Conservation (phyloP, 176 grass and related monocot species). For the Oryza longistaminata region DNA sequence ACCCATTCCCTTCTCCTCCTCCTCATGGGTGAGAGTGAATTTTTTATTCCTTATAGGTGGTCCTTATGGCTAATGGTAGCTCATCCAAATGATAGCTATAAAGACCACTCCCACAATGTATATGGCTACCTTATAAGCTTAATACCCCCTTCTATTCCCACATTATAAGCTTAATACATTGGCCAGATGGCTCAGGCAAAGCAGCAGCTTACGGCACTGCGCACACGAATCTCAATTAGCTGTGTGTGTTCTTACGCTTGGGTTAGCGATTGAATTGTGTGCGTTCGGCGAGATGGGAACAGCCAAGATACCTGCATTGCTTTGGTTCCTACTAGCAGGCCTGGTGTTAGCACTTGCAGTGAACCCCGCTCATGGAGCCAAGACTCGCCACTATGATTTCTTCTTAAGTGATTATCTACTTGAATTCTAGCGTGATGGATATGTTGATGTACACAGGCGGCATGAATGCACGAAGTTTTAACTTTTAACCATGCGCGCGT, state of each 20-base stretch:
- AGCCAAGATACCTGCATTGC: background rate
- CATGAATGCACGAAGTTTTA: background rate
- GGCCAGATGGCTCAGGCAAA: background rate
- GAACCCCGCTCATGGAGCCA: constrained; percentile 17
- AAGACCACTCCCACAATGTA: too few relatives aligned
- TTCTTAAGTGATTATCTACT: constrained; percentile 15
- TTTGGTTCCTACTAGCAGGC: constrained; percentile 30
- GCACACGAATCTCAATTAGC: background rate
- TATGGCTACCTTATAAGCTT: too few relatives aligned
- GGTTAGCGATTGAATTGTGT: background rate
- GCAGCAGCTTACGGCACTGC: background rate
- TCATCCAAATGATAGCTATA: too few relatives aligned
- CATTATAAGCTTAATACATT: too few relatives aligned
- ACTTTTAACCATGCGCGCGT: background rate
- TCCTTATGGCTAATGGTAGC: too few relatives aligned
- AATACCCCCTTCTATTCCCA: too few relatives aligned
- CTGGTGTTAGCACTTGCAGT: constrained; percentile 17
- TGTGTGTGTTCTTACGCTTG: background rate
- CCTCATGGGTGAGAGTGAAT: too few relatives aligned
- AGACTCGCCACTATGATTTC: constrained; percentile 41
- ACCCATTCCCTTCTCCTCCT: too few relatives aligned
- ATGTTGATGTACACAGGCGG: background rate
- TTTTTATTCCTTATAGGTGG: too few relatives aligned
- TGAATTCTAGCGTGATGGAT: background rate
- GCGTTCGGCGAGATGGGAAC: constrained; percentile 23